Conservation (phyloP, 805 yeast species). For the Jamesozyma piceae region DNA sequence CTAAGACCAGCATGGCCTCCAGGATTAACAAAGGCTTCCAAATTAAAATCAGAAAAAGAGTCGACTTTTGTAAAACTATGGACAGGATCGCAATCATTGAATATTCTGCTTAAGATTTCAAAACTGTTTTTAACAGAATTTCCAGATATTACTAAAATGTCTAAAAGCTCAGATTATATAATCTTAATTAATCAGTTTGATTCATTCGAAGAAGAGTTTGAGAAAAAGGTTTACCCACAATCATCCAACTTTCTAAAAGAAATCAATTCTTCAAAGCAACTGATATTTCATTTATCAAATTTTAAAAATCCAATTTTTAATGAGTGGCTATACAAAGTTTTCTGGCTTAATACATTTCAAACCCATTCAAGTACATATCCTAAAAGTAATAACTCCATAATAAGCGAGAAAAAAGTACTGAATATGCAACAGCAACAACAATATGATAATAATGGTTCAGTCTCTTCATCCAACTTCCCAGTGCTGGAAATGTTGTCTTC, state of each 20-base stretch:
- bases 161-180: slow-evolving; percentile 16
- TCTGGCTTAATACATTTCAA: slow-evolving; percentile 27
- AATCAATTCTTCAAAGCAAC: slow-evolving; percentile 4
- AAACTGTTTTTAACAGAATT: slow-evolving; percentile 15
- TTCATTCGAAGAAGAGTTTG: slow-evolving; percentile 12
- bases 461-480: slow-evolving; percentile 14
- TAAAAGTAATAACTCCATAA: neutral
- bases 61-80: slow-evolving; percentile 14
- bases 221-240: slow-evolving; percentile 2
- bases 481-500: slow-evolving; percentile 25
- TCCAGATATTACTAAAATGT: slow-evolving; percentile 21
- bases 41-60: slow-evolving; percentile 14
- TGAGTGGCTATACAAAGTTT: slow-evolving; percentile 18
- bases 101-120: slow-evolving; percentile 12
- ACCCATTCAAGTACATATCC: slow-evolving; percentile 12
- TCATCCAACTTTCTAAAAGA: slow-evolving; percentile 13
- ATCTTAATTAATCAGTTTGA: slow-evolving; percentile 13
- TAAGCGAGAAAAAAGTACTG: neutral
- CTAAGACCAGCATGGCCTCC: slow-evolving; percentile 24
- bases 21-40: slow-evolving; percentile 19
- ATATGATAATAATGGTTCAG: neutral
- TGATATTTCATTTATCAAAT: slow-evolving; percentile 8
- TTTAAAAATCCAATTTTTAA: slow-evolving; percentile 8
- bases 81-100: slow-evolving; percentile 21
- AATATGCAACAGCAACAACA: neutral